Conservation (phyloP, 2,329 filamentous ascomycete genomes). For the Xylariaceae sp. region DNA sequence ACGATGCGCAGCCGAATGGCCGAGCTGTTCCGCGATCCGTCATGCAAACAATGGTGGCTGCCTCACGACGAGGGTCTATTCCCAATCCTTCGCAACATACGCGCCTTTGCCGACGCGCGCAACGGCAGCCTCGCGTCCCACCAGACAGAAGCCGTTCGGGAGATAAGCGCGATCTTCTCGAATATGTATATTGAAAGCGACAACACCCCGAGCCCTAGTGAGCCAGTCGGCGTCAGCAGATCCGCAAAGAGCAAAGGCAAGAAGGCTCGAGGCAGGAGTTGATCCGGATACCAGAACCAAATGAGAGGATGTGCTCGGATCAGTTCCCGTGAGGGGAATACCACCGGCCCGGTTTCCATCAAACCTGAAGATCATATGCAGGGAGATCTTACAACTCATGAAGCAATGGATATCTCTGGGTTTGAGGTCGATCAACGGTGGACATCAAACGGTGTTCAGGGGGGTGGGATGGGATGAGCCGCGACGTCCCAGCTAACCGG, state of each 20-base stretch:
- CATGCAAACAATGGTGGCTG: slow-evolving; percentile 86
- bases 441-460: slow-evolving; percentile 3
- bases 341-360: slow-evolving; percentile 9
- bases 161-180: slow-evolving; percentile 77
- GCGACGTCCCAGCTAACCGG: slow-evolving; percentile 31
- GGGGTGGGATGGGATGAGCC: slow-evolving; percentile 12
- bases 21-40: slow-evolving; percentile 73
- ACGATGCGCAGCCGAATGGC: slow-evolving; percentile 78
- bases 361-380: slow-evolving; percentile 4
- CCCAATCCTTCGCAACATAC: slow-evolving; percentile 75
- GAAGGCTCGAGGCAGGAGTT: slow-evolving; percentile 21
- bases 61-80: slow-evolving; percentile 80
- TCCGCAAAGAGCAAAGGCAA: slow-evolving; percentile 23
- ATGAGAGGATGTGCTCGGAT: slow-evolving; percentile 1
- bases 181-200: slow-evolving; percentile 60
- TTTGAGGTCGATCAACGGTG: background rate
- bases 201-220: slow-evolving; percentile 17
- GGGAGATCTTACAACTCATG: slow-evolving; percentile 3
- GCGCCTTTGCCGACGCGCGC: slow-evolving; percentile 81
- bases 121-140: slow-evolving; percentile 65
- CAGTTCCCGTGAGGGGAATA: background rate
- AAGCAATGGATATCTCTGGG: background rate
- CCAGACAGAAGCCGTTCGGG: slow-evolving; percentile 70
- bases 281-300: background rate
- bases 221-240: slow-evolving; percentile 25